phyloP scores from a whole-genome alignment of 306 rosid species.

The Inga leiocalycina region DNA sequence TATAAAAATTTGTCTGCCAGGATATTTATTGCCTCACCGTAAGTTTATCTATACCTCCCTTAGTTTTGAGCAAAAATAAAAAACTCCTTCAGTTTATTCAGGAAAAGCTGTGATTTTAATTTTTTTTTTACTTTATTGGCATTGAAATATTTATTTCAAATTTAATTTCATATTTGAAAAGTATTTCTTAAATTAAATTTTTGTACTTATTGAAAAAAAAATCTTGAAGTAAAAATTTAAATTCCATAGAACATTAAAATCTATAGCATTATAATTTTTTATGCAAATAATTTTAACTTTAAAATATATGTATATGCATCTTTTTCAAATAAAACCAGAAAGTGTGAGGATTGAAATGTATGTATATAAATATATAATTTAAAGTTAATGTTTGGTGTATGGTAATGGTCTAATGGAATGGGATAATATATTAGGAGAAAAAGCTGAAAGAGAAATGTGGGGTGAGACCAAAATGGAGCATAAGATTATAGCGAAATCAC shows the following conservation, averaged over 20 bases:
- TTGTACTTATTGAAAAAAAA: no score
- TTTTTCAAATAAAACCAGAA: neutral
- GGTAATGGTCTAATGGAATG: neutral
- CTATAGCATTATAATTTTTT: neutral
- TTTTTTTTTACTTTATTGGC: no score
- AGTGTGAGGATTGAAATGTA: no score
- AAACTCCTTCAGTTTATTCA: neutral
- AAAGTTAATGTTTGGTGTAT: neutral
- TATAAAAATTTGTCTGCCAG: neutral
- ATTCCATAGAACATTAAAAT: no score
- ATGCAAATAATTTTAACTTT: neutral
- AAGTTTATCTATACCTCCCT: neutral
- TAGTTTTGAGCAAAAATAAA: neutral
- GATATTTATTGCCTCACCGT: neutral
- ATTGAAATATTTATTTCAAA: no score
- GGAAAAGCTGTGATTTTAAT: no score
- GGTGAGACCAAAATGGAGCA: neutral
- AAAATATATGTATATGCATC: neutral
- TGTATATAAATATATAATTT: no score
- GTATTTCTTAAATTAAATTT: no score
- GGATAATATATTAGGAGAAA: neutral
- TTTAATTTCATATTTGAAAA: no score
- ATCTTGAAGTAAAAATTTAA: no score
- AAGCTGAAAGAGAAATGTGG: neutral
- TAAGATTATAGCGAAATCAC: neutral